Conservation (phyloP, 164 flowering plant genomes). For the Aristolochia fimbriata region DNA sequence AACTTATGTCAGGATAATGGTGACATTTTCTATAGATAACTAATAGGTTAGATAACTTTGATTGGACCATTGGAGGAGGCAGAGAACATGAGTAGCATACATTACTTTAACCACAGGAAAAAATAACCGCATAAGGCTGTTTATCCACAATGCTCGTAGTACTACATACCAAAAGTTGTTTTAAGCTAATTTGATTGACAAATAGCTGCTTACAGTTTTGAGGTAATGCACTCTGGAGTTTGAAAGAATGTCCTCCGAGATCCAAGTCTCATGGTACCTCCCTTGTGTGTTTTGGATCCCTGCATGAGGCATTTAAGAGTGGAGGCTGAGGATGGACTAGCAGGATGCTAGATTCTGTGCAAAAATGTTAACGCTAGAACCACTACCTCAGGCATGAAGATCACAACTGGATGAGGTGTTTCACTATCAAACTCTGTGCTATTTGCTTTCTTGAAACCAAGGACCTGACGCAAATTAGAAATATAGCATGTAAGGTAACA, state of each 20-base stretch:
- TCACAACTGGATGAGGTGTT: slow-evolving; percentile 69
- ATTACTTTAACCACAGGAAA: not conserved
- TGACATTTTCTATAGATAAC: not conserved
- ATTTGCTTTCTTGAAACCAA: slow-evolving; percentile 68
- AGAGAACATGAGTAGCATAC: not conserved
- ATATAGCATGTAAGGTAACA: not conserved
- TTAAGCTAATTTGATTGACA: not conserved
- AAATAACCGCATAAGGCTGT: too few relatives aligned
- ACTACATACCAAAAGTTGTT: not conserved
- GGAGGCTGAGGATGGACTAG: not conserved
- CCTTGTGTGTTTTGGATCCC: slow-evolving; percentile 96
- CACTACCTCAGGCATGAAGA: slow-evolving; percentile 95
- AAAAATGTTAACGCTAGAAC: not conserved
- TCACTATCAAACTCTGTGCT: slow-evolving; percentile 68
- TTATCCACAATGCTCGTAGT: too few relatives aligned
- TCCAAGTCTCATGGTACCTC: slow-evolving; percentile 96
- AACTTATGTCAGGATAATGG: not conserved
- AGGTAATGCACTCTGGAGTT: slow-evolving; percentile 56
- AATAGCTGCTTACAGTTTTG: slow-evolving; percentile 44
- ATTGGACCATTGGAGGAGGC: too few relatives aligned
- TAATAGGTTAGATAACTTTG: too few relatives aligned
- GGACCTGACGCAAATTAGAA: slow-evolving; percentile 35
- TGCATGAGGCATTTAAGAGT: slow-evolving; percentile 15
- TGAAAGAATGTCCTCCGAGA: slow-evolving; percentile 76
- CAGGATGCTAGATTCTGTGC: not conserved